phyloP scores from a whole-genome alignment of 768 basidiomycete species.

The Tricholoma furcatifolium region DNA sequence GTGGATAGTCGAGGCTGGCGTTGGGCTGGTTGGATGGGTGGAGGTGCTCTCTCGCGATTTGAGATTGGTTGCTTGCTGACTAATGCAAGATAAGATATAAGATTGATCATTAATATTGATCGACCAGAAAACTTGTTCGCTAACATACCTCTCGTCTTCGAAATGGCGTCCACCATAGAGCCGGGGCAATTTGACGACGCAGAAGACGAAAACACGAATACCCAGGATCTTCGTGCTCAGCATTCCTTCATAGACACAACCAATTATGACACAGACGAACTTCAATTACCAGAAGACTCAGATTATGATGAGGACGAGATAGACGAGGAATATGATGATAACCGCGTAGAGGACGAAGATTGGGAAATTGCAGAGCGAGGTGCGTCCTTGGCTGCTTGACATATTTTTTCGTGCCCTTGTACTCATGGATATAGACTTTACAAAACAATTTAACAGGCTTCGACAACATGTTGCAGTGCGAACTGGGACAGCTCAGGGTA shows the following conservation, averaged over 20 bases:
- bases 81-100: not conserved
- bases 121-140: not conserved
- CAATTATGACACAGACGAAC: slow-evolving; percentile 33
- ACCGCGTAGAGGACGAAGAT: slow-evolving; percentile 81
- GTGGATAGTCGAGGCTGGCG: not conserved
- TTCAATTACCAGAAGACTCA: slow-evolving; percentile 32
- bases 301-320: slow-evolving; percentile 37
- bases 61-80: no score
- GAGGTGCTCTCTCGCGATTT: no score
- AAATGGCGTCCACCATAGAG: slow-evolving; percentile 35
- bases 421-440: slow-evolving; percentile 70
- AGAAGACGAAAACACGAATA: slow-evolving; percentile 27
- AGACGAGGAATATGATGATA: slow-evolving; percentile 53
- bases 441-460: slow-evolving; percentile 96
- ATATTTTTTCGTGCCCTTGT: not conserved
- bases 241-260: slow-evolving; percentile 46
- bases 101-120: not conserved
- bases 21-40: no score
- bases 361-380: slow-evolving; percentile 87
- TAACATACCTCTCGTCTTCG: not conserved
- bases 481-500: slow-evolving; percentile 64
- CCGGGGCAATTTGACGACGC: slow-evolving; percentile 67
- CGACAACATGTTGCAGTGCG: slow-evolving; percentile 88
- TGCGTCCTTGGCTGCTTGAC: slow-evolving; percentile 25
- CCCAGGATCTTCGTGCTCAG: slow-evolving; percentile 22